Conservation (phyloP, 176 grass and related monocot species). For the Calamus simplicifolius region DNA sequence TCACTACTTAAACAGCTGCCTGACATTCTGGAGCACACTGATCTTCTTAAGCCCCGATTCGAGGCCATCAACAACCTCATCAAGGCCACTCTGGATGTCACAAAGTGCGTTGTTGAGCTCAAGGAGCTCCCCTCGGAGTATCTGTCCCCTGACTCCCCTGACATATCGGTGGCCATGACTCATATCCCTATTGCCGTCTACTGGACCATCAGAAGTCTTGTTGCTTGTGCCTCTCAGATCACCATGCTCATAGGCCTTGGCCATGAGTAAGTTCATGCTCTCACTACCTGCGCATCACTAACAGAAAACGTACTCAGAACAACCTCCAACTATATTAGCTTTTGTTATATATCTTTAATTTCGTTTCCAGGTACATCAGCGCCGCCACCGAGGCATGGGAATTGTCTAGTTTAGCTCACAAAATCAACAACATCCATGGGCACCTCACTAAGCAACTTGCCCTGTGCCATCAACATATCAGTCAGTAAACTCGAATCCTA, state of each 20-base stretch:
- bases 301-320: too few relatives aligned
- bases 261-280: conserved; percentile 29
- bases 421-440: conserved; percentile 35
- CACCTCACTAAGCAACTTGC: conserved; percentile 37
- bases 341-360: neutral
- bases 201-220: conserved; percentile 38
- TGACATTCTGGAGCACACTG: conserved; percentile 28
- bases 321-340: neutral
- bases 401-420: conserved; percentile 41
- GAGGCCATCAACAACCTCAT: conserved; percentile 36
- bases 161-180: conserved; percentile 17
- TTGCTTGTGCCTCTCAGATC: conserved; percentile 41
- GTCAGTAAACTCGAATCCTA: conserved; percentile 7
- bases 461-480: conserved; percentile 17
- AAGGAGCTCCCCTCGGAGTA: conserved; percentile 26
- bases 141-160: conserved; percentile 12
- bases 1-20: conserved; percentile 34
- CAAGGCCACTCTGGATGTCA: conserved; percentile 38
- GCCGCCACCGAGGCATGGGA: conserved; percentile 44
- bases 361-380: conserved; percentile 30
- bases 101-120: conserved; percentile 40
- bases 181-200: conserved; percentile 39
- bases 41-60: conserved; percentile 39
- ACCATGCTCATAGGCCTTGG: conserved; percentile 24
- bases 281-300: too few relatives aligned